Evolutionary conservation across 129 eudicot species (phyloP).

Genomic region (Centrapalus pauciflorus): DNA sequence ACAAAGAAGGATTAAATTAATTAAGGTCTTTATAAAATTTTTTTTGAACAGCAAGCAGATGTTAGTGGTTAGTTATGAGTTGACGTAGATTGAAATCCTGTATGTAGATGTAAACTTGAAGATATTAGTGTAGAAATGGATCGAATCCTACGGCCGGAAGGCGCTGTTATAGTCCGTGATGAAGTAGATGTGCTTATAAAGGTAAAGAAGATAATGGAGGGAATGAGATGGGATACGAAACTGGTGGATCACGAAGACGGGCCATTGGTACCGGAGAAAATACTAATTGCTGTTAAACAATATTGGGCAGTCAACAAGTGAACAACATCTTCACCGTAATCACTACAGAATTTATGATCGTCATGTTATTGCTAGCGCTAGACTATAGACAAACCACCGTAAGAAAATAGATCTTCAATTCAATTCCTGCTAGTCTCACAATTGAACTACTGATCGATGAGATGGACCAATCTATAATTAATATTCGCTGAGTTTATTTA

Average conservation of each 20-base stretch:
- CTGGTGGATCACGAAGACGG: conserved; percentile 19
- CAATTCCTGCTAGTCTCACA: too few relatives aligned
- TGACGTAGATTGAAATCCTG: too few relatives aligned
- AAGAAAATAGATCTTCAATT: background rate
- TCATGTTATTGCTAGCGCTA: background rate
- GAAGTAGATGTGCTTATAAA: conserved; percentile 20
- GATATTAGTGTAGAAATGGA: conserved; percentile 18
- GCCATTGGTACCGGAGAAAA: conserved; percentile 6
- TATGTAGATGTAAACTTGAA: conserved; percentile 13
- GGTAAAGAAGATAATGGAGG: conserved; percentile 5
- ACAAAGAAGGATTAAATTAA: too few relatives aligned
- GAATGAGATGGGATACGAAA: conserved; percentile 21
- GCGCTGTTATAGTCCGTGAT: conserved; percentile 13
- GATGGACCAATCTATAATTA: too few relatives aligned
- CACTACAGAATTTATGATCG: background rate
- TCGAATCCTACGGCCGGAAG: conserved; percentile 13
- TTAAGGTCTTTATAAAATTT: too few relatives aligned
- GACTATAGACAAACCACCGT: background rate
- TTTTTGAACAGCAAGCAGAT: too few relatives aligned
- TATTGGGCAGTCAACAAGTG: conserved; percentile 12
- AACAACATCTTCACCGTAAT: background rate
- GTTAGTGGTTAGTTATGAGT: too few relatives aligned
- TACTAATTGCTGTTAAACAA: conserved; percentile 14
- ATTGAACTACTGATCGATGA: too few relatives aligned
- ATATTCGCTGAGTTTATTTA: too few relatives aligned